phyloP scores from a whole-genome alignment of 2,329 filamentous ascomycete species.

The Claviceps arundinis region DNA sequence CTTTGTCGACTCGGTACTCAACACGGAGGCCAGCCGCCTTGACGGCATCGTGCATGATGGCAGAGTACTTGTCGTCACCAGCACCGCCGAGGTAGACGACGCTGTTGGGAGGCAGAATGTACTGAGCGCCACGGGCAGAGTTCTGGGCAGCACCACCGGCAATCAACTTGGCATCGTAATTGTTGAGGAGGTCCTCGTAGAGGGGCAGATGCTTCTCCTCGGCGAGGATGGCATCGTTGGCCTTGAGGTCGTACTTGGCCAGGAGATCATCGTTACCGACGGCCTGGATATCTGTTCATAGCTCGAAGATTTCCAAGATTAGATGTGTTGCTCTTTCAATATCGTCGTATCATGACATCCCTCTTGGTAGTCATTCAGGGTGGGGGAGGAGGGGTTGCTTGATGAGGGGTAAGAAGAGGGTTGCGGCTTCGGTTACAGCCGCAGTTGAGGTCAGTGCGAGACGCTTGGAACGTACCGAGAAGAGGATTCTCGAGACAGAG shows the following conservation, averaged over 20 bases:
- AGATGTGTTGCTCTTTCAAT: not conserved
- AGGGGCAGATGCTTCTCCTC: slow-evolving; percentile 80
- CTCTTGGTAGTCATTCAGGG: not conserved
- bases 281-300: slow-evolving; percentile 70
- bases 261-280: slow-evolving; percentile 70
- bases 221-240: slow-evolving; percentile 94
- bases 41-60: slow-evolving; percentile 75
- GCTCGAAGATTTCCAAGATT: not conserved
- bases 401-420: not conserved
- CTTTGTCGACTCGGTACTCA: slow-evolving; percentile 85
- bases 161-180: slow-evolving; percentile 86
- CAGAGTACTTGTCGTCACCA: slow-evolving; percentile 89
- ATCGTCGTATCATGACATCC: not conserved
- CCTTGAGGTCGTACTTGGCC: slow-evolving; percentile 84
- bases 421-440: not conserved
- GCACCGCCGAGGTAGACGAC: slow-evolving; percentile 91
- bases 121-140: slow-evolving; percentile 90
- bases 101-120: slow-evolving; percentile 79
- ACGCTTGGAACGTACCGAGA: slow-evolving; percentile 49
- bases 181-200: slow-evolving; percentile 87
- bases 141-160: slow-evolving; percentile 96
- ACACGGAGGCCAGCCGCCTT: slow-evolving; percentile 79
- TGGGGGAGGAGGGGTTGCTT: not conserved
- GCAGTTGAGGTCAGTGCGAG: not conserved
- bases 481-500: slow-evolving; percentile 95